Percentiles rank a stretch among this genome's conserved stretches.
These are phyloP conservation scores for Vanrija pseudolonga DNA, from an alignment of 1,284 basidiomycete species.

Conservation along the genomic window DNA sequence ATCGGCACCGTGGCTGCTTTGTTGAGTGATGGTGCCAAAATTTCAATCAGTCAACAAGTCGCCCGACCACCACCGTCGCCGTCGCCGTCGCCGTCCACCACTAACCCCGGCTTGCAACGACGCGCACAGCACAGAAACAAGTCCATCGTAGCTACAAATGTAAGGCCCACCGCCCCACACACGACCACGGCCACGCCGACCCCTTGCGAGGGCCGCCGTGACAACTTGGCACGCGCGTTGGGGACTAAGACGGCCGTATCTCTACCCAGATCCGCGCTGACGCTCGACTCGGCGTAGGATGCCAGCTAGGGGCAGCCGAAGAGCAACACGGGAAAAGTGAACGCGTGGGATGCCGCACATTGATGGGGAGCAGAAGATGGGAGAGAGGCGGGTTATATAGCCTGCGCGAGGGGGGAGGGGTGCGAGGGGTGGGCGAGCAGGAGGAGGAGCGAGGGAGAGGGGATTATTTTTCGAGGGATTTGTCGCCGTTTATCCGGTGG, in stretches of 20 bases:
- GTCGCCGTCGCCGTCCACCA: background rate
- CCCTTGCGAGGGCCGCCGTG: background rate
- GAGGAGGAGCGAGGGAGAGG: no score
- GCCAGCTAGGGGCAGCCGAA: conserved; percentile 10
- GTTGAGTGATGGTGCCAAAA: background rate
- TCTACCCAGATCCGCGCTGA: conserved; percentile 37
- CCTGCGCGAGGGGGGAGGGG: no score
- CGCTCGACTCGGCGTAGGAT: conserved; percentile 32
- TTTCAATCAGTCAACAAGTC: no score
- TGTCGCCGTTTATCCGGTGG: no score
- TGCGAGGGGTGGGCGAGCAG: no score
- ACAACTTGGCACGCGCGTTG: conserved; percentile 17
- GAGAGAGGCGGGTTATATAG: background rate
- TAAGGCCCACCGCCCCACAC: conserved; percentile 40
- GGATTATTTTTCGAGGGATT: no score
- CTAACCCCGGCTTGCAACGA: background rate
- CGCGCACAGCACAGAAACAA: background rate
- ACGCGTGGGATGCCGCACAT: conserved; percentile 21
- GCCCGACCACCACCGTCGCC: no score
- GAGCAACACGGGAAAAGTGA: conserved; percentile 36
- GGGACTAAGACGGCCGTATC: conserved; percentile 34
- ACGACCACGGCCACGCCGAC: conserved; percentile 5
- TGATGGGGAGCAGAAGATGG: background rate
- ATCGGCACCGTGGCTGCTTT: background rate
- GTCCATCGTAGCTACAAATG: conserved; percentile 12